Conservation (phyloP, 2,329 filamentous ascomycete species). For the Aspergillus sp. region DNA sequence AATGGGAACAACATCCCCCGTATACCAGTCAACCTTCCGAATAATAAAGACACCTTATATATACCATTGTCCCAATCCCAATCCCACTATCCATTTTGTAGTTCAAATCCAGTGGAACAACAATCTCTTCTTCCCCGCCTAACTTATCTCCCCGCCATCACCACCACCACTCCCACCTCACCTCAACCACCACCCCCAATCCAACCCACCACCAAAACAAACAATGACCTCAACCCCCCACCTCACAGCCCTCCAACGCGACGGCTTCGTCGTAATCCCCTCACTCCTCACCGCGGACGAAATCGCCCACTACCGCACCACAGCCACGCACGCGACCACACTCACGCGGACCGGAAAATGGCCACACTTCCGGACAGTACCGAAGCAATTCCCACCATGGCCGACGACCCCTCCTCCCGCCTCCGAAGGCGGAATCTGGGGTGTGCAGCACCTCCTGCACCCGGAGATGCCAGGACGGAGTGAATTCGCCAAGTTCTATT, state of each 20-base stretch:
- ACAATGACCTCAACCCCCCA: conserved; percentile 36
- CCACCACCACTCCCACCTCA: too few relatives aligned
- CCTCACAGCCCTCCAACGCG: conserved; percentile 59
- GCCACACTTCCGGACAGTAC: conserved; percentile 80
- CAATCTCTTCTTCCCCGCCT: background rate
- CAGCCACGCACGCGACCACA: conserved; percentile 58
- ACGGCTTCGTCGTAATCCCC: conserved; percentile 76
- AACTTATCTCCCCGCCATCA: background rate
- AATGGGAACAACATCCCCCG: background rate
- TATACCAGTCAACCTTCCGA: background rate
- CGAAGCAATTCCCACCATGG: conserved; percentile 92
- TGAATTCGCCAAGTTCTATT: conserved; percentile 70
- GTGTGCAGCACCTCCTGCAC: conserved; percentile 81
- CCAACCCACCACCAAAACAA: conserved; percentile 5
- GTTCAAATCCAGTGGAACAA: background rate
- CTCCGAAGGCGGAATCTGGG: conserved; percentile 72
- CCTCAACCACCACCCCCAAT: background rate
- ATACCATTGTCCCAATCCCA: background rate
- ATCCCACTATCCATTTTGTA: too few relatives aligned
- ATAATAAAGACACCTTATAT: background rate
- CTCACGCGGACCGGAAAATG: conserved; percentile 70
- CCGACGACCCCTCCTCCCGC: conserved; percentile 53
- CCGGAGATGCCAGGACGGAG: conserved; percentile 65
- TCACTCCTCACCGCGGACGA: conserved; percentile 60
- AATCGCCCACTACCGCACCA: conserved; percentile 61